Conservation (phyloP, 116 monocot species). For the Iris pallida region DNA sequence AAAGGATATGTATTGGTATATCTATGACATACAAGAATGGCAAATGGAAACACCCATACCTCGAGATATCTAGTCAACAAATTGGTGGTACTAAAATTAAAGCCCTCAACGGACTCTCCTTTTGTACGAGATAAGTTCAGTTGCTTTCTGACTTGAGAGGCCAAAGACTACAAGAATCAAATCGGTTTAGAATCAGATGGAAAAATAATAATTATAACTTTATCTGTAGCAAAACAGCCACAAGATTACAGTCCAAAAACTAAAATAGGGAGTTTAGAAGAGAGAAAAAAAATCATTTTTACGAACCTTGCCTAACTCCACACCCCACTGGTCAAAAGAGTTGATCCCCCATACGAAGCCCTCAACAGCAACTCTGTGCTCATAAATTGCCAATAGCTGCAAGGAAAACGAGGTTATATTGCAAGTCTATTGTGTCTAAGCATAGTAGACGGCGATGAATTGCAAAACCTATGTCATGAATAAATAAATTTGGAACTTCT, state of each 20-base stretch:
- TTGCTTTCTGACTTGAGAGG: constrained; percentile 86
- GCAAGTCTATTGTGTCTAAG: not conserved
- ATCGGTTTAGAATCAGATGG: not conserved
- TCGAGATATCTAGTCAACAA: constrained; percentile 70
- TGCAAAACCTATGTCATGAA: too few species aligned
- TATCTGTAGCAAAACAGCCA: not conserved
- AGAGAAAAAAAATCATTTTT: not conserved
- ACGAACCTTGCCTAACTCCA: constrained; percentile 92
- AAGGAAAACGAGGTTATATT: constrained; percentile 6
- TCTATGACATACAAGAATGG: not conserved
- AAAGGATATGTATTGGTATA: not conserved
- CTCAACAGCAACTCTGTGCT: constrained; percentile 92
- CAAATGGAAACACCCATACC: constrained; percentile 26
- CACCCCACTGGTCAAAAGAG: constrained; percentile 98
- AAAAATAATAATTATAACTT: not conserved
- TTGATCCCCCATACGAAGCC: constrained; percentile 99
- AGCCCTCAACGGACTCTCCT: constrained; percentile 52
- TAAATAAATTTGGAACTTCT: too few species aligned
- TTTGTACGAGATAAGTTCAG: constrained; percentile 63
- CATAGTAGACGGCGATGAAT: too few species aligned
- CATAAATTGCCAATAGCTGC: constrained; percentile 92
- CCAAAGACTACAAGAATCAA: constrained; percentile 52
- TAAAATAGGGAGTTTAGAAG: not conserved
- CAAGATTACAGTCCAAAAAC: not conserved
- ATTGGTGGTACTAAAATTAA: constrained; percentile 79